Evolutionary conservation across 495 filamentous ascomycete genomes (phyloP).

Genomic region (Xylaria scruposa): DNA sequence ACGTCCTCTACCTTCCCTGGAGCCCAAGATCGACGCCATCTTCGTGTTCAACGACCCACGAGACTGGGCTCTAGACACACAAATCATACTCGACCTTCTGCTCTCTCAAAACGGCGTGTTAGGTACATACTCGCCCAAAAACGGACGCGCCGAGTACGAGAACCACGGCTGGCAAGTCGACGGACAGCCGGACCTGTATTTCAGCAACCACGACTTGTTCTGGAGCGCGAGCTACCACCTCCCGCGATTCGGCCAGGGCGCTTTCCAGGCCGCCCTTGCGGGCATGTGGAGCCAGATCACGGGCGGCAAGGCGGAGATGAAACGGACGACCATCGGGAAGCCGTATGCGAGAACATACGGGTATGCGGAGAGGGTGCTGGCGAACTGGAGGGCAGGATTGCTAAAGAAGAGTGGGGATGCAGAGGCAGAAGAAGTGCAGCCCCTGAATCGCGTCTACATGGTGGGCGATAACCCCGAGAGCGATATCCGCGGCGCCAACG

Average conservation of each 20-base stretch:
- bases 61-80: constrained; percentile 90
- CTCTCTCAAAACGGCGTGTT: constrained; percentile 74
- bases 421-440: constrained; percentile 22
- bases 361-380: constrained; percentile 79
- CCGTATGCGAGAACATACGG: constrained; percentile 76
- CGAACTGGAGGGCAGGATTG: constrained; percentile 60
- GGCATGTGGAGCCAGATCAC: constrained; percentile 80
- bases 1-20: constrained; percentile 62
- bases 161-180: constrained; percentile 78
- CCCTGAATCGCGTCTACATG: constrained; percentile 82
- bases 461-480: constrained; percentile 96
- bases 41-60: constrained; percentile 91
- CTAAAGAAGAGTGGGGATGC: constrained; percentile 43
- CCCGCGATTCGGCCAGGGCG: constrained; percentile 92
- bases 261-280: constrained; percentile 80
- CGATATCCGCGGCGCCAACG: constrained; percentile 91
- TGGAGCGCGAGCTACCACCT: constrained; percentile 85
- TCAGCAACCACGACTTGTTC: constrained; percentile 87
- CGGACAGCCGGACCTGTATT: constrained; percentile 80
- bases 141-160: constrained; percentile 60
- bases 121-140: constrained; percentile 70
- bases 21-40: constrained; percentile 80
- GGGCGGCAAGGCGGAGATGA: constrained; percentile 64
- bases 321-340: constrained; percentile 81
- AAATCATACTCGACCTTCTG: constrained; percentile 81